Evolutionary conservation across 2,329 filamentous ascomycete genomes (phyloP).

Genomic region (Xylaria multiplex): DNA sequence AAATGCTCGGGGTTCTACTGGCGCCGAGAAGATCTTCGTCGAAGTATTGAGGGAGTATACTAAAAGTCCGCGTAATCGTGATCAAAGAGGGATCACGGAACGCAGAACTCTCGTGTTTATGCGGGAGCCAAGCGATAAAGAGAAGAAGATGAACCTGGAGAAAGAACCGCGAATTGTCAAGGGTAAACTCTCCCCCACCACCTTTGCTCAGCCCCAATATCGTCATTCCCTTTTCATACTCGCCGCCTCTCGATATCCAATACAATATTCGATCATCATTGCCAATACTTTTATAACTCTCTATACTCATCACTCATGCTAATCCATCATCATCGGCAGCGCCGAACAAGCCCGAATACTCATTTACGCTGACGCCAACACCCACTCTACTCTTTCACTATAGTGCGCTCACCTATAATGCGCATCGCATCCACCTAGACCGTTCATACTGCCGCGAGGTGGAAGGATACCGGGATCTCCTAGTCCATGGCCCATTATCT

Average conservation of each 20-base stretch:
- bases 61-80: not conserved
- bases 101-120: constrained; percentile 64
- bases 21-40: constrained; percentile 61
- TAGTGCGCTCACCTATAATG: constrained; percentile 91
- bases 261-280: not conserved
- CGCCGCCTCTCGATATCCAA: not conserved
- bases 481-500: constrained; percentile 89
- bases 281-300: not conserved
- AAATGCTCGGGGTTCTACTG: constrained; percentile 36
- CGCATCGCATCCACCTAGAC: constrained; percentile 90
- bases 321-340: constrained; percentile 9
- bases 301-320: not conserved
- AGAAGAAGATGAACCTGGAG: constrained; percentile 28
- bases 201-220: constrained; percentile 22
- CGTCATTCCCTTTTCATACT: not conserved
- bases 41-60: constrained; percentile 60
- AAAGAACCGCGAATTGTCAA: constrained; percentile 37
- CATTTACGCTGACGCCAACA: constrained; percentile 70
- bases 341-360: constrained; percentile 48
- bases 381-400: constrained; percentile 84
- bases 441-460: constrained; percentile 71
- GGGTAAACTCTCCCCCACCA: constrained; percentile 43
- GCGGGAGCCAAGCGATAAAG: constrained; percentile 46
- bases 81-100: constrained; percentile 54
- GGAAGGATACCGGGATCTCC: constrained; percentile 78